Base-by-base conservation (phyloP, 306 rosid genomes). In the Lupinus albus region DNA sequence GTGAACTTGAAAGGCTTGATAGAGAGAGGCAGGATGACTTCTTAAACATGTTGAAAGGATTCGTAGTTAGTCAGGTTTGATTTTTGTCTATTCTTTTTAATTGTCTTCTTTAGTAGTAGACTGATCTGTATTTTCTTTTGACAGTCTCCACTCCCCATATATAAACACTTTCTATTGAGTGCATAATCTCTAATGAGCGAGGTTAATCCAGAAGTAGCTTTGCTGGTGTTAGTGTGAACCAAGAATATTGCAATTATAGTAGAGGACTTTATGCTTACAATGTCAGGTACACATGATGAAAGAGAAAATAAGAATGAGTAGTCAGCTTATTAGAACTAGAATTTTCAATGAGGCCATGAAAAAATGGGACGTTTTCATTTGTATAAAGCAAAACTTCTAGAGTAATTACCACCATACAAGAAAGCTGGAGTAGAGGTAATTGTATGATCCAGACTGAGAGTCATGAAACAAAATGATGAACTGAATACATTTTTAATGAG, bases 1-100 rank as follows among this genome's bases (percentile, higher is more conserved):
- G 74, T 77, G 98, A 92, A 81, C 91, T 92, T 44, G 95, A 92
- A 78, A 88, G 98, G 75, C 80, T 92, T 64, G 95, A 92, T 70
- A 78, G 42, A 30, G 98, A 92, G 84, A 86, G 86, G 79, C 83
- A 84, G 15, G 77, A 75, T 48, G 99, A 94, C 84, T 90, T 90
- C 79, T 63, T 83, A 69, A 81, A 79, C 62, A 94, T 94, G 99
- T 84, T 94, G 84, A 94, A 79, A 72, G 99, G 99, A 13, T 94
- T 90, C 56, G 96, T 88, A 45, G 87, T 79, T 53, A 88, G 81
- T 81, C 99, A 94, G 99, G 99, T 94, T 83, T 60, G 44, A 25
- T 7, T n/a, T 12, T 38, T 51, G 36, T 30, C 14, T 49, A 11
- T 72, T 72, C 35, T 57, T 33, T 16, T 77, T 6, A 25, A 45